Evolutionary conservation across 2,329 filamentous ascomycete genomes (phyloP), one percentile per base, ranked within the genome.

Genomic region (Pleomassaria siparia): DNA sequence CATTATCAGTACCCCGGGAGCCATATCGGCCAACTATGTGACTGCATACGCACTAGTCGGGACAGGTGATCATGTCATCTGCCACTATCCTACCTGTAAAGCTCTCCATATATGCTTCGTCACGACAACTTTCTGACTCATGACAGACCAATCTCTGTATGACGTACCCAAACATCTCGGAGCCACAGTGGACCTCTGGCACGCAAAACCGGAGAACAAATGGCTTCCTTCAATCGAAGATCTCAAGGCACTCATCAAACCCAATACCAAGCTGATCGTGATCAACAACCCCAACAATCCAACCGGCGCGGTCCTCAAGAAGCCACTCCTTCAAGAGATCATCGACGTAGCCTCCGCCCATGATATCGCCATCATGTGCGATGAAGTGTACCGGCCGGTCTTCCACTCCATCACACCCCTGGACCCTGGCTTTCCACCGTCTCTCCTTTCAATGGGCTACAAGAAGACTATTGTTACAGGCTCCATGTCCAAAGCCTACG

Each of bases 11-110:
- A 89, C 88, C 0, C 82, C 86, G 24, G 91, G 91, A 9, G 89
- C 89, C 12, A 95, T 95, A 42, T 79, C 83, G 5, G 90, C 89
- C n/a, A 95, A 95, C 63, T 89, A 90, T 58, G 73, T 94, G n/a
- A 74, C 85, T 2, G 79, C 94, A 7, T 91, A 91, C 67, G 77
- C 85, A 1, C 75, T 94, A 6, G 66, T 94, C 2, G 81, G 82
- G 0, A 81, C 84, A 0, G 87, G 85, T 1, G 89, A 95, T 63
- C 90, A 95, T 76, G 87, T 92, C 39, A 80, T 95, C 49, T 94
- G 88, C 62, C 87, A 94, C 48, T 89, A 91, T 64, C 90, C 91
- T 11, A 92, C 89, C 1, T 95, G 94, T 58, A 40, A 18, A 43
- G 3, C 16, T 22, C 15, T 28, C 15, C 18, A 16, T 12, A 32